Evolutionary conservation across 2,329 filamentous ascomycete genomes (phyloP), one percentile per base, ranked within the genome.

Genomic region (Pseudogymnoascus verrucosus): DNA sequence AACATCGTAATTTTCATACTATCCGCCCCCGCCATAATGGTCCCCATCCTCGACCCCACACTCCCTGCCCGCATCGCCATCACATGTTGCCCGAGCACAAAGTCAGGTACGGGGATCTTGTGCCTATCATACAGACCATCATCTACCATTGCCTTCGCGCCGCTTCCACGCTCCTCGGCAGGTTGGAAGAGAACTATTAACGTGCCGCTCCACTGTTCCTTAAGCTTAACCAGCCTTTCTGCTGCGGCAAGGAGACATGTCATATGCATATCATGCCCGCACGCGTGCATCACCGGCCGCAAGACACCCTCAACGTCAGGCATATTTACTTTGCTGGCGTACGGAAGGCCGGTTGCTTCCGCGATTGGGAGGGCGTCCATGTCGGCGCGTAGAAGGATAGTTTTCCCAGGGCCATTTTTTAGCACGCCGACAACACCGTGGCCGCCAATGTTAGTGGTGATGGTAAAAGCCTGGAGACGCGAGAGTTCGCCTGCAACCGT

Each of bases 211-310:
- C 34, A 14, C 12, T 36, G 34, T 36, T 36, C 34, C 11, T 36
- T 36, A 36, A 36, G 34, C 34, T 36, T 36, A 36, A 36, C 34
- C 11, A 36, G 34, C 34, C 11, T 36, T 19, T 80, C 76, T 0
- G 83, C 79, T 0, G 82, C 80, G 0, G 80, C 86, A 1, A 89
- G 76, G 3, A 89, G 75, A 34, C 76, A 76, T 0, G 83, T 79
- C 26, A 88, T 82, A 70, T 89, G 86, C 76, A 87, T 83, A 67
- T 88, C 85, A 68, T 89, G 86, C 0, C 86, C 87, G 71, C 86
- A 89, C 21, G 85, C 86, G 72, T 89, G 87, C 86, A 89, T 89
- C 0, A 86, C 82, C 0, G 82, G 81, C 62, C 80, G 80, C 62
- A 78, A 74, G 0, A 76, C 71, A 0, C 82, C 83, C 66, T 81